Percentiles rank a stretch among this genome's conserved stretches.
These are phyloP conservation scores for Cutaneotrichosporon arboriforme DNA, from an alignment of 1,284 basidiomycete species.

Conservation along the genomic window DNA sequence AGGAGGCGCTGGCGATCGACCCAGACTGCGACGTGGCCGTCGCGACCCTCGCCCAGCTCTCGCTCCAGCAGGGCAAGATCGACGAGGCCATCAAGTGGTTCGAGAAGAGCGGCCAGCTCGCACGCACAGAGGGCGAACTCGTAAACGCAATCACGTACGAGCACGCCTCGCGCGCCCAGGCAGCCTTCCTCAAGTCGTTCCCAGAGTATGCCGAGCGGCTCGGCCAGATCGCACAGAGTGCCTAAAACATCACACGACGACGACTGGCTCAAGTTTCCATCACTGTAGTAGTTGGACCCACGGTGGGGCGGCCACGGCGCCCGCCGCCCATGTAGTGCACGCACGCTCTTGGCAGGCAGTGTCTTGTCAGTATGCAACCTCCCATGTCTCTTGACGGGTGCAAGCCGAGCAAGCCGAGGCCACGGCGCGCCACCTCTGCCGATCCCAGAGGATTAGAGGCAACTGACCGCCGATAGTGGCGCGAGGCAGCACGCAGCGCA, in stretches of 20 bases:
- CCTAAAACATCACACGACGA: no score
- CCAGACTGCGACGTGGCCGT: slow-evolving; percentile 94
- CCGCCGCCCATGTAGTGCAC: not conserved
- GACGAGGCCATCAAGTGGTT: slow-evolving; percentile 85
- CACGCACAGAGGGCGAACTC: slow-evolving; percentile 86
- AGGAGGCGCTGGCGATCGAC: slow-evolving; percentile 81
- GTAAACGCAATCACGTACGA: slow-evolving; percentile 73
- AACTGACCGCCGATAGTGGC: no score
- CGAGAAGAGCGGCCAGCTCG: slow-evolving; percentile 73
- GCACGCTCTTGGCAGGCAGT: no score
- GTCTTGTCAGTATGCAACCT: slow-evolving; percentile 13
- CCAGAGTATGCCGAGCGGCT: slow-evolving; percentile 63
- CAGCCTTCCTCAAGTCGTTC: slow-evolving; percentile 74
- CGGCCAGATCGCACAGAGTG: slow-evolving; percentile 46
- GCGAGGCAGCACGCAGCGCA: no score
- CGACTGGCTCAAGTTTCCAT: not conserved
- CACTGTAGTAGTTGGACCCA: not conserved
- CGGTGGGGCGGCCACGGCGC: no score
- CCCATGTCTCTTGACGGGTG: slow-evolving; percentile 2
- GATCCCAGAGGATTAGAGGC: no score
- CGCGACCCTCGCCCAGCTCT: slow-evolving; percentile 89
- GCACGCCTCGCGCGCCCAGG: slow-evolving; percentile 71
- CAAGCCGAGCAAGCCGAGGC: no score
- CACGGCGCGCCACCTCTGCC: no score
- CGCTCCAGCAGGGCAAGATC: slow-evolving; percentile 85